Conservation (phyloP, 306 rosid genomes). For the Trichosanthes truncata region DNA sequence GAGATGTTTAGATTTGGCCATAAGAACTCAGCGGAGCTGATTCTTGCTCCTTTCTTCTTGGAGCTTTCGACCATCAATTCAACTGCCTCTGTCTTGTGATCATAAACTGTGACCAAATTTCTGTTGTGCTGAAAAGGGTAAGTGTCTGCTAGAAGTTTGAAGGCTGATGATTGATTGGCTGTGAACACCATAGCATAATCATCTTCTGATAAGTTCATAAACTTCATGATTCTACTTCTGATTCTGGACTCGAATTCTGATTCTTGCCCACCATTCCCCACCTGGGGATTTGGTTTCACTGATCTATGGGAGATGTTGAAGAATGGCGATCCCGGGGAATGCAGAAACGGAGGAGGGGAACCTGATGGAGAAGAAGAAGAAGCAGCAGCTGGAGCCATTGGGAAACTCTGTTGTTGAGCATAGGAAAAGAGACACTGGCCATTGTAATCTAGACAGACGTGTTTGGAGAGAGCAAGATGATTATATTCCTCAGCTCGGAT, state of each 20-base stretch:
- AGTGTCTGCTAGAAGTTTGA: constrained; percentile 58
- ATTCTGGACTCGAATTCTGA: constrained; percentile 47
- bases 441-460: constrained; percentile 57
- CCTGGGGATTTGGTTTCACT: constrained; percentile 49
- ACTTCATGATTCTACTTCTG: constrained; percentile 53
- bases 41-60: constrained; percentile 43
- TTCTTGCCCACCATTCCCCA: constrained; percentile 36
- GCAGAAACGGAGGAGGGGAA: constrained; percentile 8
- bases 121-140: constrained; percentile 56
- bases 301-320: constrained; percentile 48
- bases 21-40: constrained; percentile 45
- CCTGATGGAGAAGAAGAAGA: constrained; percentile 24
- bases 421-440: constrained; percentile 79
- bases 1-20: constrained; percentile 50
- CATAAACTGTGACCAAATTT: constrained; percentile 62
- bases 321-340: constrained; percentile 25
- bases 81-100: constrained; percentile 52
- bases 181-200: constrained; percentile 69
- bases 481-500: constrained; percentile 50
- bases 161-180: constrained; percentile 65
- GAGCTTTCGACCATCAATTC: constrained; percentile 52
- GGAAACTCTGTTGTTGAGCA: constrained; percentile 26
- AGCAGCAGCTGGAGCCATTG: constrained; percentile 11
- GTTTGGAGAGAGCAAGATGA: constrained; percentile 53
- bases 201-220: constrained; percentile 56